Evolutionary conservation across 1,284 basidiomycete genomes (phyloP).

Genomic region (Ganoderma meredithae): DNA sequence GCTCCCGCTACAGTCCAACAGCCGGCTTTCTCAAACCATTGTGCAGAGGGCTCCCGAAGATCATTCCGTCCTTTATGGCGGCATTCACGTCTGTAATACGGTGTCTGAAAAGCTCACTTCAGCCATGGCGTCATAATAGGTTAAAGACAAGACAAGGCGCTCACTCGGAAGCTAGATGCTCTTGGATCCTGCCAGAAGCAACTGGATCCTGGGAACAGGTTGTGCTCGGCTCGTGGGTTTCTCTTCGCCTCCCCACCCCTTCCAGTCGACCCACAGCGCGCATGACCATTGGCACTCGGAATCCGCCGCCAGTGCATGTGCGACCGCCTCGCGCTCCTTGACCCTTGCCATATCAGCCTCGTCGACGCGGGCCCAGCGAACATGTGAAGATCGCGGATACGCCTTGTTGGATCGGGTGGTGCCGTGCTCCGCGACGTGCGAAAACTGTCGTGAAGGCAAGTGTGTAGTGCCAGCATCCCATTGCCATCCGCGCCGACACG

Average conservation of each 20-base stretch:
- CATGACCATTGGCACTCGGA: neutral
- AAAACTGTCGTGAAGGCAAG: neutral
- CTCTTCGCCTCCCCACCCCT: neutral
- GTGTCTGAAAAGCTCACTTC: neutral
- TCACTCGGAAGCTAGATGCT: constrained; percentile 9
- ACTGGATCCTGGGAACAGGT: neutral
- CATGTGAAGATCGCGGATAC: neutral
- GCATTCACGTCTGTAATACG: neutral
- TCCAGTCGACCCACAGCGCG: neutral
- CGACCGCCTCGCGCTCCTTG: constrained; percentile 5
- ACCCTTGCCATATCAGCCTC: neutral
- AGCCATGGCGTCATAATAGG: neutral
- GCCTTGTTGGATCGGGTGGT: neutral
- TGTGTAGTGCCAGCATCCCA: neutral
- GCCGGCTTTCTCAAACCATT: neutral
- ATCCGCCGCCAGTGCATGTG: neutral
- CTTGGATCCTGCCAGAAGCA: neutral
- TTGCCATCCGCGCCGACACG: no score
- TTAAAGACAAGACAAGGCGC: neutral
- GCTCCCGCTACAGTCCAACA: neutral
- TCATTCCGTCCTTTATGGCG: neutral
- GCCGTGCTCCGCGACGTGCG: neutral
- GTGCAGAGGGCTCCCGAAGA: neutral
- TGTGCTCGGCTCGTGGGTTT: no score
- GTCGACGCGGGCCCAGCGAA: neutral